Conservation (phyloP, 441 rosid genomes). For the Iberis amara region DNA sequence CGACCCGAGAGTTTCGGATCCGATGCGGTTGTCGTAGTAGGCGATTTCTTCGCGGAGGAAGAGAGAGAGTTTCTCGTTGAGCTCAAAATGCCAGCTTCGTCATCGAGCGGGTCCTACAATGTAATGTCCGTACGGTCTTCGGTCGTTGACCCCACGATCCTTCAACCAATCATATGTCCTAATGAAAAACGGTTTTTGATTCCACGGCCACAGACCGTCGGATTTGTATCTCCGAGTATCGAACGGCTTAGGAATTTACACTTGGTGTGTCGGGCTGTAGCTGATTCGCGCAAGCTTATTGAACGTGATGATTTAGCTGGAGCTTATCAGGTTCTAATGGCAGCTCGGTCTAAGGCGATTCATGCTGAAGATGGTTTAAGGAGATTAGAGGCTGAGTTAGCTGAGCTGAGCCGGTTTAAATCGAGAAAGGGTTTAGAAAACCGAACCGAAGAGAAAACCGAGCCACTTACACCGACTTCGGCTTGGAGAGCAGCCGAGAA, state of each 20-base stretch:
- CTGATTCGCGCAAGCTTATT: constrained; percentile 22
- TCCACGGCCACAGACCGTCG: constrained; percentile 21
- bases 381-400: constrained; percentile 56
- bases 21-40: constrained; percentile 39
- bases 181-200: constrained; percentile 25
- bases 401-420: constrained; percentile 43
- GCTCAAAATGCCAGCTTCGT: constrained; percentile 42
- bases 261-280: constrained; percentile 23
- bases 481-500: constrained; percentile 92
- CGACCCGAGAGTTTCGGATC: constrained; percentile 38
- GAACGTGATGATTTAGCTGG: constrained; percentile 29
- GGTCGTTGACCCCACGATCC: constrained; percentile 21
- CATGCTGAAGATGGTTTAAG: constrained; percentile 40
- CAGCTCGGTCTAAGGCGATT: constrained; percentile 23
- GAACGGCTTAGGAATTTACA: constrained; percentile 28
- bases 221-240: constrained; percentile 20
- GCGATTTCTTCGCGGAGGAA: constrained; percentile 63
- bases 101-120: constrained; percentile 36
- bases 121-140: constrained; percentile 33
- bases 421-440: constrained; percentile 26
- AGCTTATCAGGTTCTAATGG: constrained; percentile 23
- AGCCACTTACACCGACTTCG: constrained; percentile 81
- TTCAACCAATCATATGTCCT: constrained; percentile 17
- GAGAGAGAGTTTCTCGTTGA: constrained; percentile 74
- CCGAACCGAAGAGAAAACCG: constrained; percentile 43